Conservation (phyloP, 2,329 filamentous ascomycete species). For the Colletotrichum endophyticum region DNA sequence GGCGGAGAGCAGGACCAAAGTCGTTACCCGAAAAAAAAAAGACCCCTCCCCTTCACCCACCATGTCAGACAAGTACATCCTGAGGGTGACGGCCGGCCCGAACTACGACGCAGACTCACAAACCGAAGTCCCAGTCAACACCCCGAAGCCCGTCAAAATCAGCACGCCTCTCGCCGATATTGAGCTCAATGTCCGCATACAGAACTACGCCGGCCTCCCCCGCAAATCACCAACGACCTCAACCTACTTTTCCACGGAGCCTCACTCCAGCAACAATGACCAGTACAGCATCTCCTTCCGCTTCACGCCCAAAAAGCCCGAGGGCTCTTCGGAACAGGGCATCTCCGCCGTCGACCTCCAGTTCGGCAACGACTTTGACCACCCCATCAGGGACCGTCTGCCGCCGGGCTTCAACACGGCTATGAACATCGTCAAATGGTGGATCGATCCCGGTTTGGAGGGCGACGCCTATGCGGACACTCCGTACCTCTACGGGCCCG, state of each 20-base stretch:
- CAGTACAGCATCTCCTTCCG: conserved; percentile 85
- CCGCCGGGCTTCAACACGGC: conserved; percentile 87
- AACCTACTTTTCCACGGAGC: conserved; percentile 76
- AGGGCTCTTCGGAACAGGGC: conserved; percentile 35
- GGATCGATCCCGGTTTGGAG: conserved; percentile 88
- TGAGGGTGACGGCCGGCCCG: conserved; percentile 82
- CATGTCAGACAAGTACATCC: conserved; percentile 74
- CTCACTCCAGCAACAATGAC: conserved; percentile 71
- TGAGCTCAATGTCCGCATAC: conserved; percentile 77
- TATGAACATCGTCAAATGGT: conserved; percentile 85
- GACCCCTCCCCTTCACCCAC: not conserved
- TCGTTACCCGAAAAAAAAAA: not conserved
- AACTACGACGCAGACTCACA: conserved; percentile 78
- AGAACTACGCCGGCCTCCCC: conserved; percentile 73
- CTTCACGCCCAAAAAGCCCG: conserved; percentile 70
- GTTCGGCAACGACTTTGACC: conserved; percentile 95
- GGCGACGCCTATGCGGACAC: conserved; percentile 87
- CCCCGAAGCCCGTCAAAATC: conserved; percentile 64
- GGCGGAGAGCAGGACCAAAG: not conserved
- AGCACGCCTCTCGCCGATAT: conserved; percentile 67
- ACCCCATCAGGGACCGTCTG: conserved; percentile 83
- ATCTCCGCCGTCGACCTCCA: conserved; percentile 77
- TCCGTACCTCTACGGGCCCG: conserved; percentile 85
- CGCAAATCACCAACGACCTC: conserved; percentile 70
- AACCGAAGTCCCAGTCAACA: conserved; percentile 77